Conservation (phyloP, 2,329 filamentous ascomycete species). For the Samsoniella hepiali region DNA sequence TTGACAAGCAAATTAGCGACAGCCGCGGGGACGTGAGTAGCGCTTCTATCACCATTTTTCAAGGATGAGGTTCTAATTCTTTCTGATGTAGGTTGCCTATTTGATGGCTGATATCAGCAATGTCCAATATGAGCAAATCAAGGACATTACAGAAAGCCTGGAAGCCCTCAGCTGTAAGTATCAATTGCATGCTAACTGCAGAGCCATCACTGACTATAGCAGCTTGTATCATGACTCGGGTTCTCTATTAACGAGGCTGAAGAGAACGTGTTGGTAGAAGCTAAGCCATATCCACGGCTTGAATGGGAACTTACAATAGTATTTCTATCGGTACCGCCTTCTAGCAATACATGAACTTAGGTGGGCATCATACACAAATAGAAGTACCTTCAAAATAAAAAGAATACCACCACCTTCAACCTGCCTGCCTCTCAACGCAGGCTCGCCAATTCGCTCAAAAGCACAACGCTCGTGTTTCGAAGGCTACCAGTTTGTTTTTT, state of each 20-base stretch:
- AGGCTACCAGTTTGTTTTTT: no score
- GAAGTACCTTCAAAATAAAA: no score
- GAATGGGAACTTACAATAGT: not conserved
- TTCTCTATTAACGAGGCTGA: constrained; percentile 40
- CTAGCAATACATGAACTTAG: no score
- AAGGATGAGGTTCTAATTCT: constrained; percentile 13
- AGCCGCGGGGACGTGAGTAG: constrained; percentile 76
- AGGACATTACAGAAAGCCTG: constrained; percentile 77
- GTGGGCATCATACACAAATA: no score
- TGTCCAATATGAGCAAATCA: constrained; percentile 76
- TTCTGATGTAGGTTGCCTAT: constrained; percentile 67
- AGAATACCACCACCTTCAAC: no score
- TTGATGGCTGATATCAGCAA: constrained; percentile 96
- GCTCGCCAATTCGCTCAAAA: no score
- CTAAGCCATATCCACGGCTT: not conserved
- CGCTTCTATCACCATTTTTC: not conserved
- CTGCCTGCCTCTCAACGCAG: no score
- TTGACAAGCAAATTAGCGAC: constrained; percentile 98
- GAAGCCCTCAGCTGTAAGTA: constrained; percentile 75
- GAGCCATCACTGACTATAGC: not conserved
- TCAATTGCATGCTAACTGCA: not conserved
- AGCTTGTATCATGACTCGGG: constrained; percentile 47
- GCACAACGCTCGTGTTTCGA: no score
- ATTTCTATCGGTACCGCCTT: no score
- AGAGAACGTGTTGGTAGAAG: not conserved